phyloP scores from a whole-genome alignment of 2,329 filamentous ascomycete genomes.

The Microsporum canis region DNA sequence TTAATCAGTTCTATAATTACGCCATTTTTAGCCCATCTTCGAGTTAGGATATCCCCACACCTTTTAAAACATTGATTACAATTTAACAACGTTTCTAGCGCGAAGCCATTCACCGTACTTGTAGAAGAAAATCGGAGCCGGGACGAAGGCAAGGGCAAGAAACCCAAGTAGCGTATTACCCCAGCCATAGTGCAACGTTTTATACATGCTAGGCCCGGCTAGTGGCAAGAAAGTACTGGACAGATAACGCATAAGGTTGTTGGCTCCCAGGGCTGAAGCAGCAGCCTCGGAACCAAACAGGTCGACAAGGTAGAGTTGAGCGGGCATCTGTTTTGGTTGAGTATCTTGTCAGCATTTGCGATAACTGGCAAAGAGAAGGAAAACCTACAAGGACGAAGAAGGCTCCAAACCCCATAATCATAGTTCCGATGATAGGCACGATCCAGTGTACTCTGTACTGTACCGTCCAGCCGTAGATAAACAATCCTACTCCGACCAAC shows the following conservation, averaged over 20 bases:
- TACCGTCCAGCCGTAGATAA: slow-evolving; percentile 49
- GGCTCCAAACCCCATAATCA: slow-evolving; percentile 10
- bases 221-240: slow-evolving; percentile 42
- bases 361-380: not conserved
- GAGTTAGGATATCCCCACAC: not conserved
- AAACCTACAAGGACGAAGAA: slow-evolving; percentile 6
- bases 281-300: slow-evolving; percentile 28
- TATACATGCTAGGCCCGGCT: slow-evolving; percentile 35
- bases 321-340: slow-evolving; percentile 28
- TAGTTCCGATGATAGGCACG: slow-evolving; percentile 31
- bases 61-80: not conserved
- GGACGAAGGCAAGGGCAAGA: slow-evolving; percentile 30
- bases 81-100: not conserved
- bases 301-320: slow-evolving; percentile 39
- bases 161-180: slow-evolving; percentile 35
- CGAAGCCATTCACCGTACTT: slow-evolving; percentile 37
- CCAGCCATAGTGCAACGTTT: slow-evolving; percentile 27
- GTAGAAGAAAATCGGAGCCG: slow-evolving; percentile 43
- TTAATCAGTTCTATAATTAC: not conserved
- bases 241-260: slow-evolving; percentile 37
- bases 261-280: slow-evolving; percentile 38
- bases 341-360: slow-evolving; percentile 48
- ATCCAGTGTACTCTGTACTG: slow-evolving; percentile 47
- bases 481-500: slow-evolving; percentile 45
- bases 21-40: not conserved